phyloP scores from a whole-genome alignment of 75 land plant species.

The Cryptomeria japonica region DNA sequence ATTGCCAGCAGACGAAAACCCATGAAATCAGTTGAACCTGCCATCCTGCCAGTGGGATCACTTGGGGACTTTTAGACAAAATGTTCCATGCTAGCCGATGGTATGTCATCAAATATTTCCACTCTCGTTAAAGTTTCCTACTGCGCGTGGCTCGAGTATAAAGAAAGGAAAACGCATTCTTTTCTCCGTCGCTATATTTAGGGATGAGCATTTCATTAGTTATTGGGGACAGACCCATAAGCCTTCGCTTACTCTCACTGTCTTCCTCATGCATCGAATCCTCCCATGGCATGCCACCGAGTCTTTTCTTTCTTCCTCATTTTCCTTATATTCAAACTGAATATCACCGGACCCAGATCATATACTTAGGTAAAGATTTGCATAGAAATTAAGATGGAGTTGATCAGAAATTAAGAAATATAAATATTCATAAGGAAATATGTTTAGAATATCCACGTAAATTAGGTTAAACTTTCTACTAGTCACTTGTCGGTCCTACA shows the following conservation, averaged over 20 bases:
- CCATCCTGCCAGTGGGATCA: background rate
- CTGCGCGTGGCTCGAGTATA: background rate
- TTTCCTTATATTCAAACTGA: background rate
- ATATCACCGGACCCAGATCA: background rate
- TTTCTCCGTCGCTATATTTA: background rate
- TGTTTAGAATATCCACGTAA: too few species aligned
- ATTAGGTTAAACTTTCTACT: too few species aligned
- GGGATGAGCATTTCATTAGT: background rate
- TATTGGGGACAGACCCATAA: background rate
- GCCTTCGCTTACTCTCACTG: background rate
- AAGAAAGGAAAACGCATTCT: background rate
- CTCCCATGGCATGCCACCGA: too few species aligned
- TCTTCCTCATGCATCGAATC: background rate
- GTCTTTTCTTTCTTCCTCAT: too few species aligned
- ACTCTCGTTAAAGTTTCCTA: background rate
- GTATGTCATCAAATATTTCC: background rate
- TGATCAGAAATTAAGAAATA: too few species aligned
- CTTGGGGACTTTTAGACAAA: background rate
- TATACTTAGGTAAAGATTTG: too few species aligned
- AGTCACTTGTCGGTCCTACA: too few species aligned
- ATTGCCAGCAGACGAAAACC: background rate
- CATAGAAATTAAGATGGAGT: too few species aligned
- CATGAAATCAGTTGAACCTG: background rate
- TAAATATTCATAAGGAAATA: too few species aligned
- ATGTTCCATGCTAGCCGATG: background rate